A percentile compares a stretch with the other conserved stretches of the same genome.
Conservation (phyloP, 331 rosid species). For the Malus hybrid region DNA sequence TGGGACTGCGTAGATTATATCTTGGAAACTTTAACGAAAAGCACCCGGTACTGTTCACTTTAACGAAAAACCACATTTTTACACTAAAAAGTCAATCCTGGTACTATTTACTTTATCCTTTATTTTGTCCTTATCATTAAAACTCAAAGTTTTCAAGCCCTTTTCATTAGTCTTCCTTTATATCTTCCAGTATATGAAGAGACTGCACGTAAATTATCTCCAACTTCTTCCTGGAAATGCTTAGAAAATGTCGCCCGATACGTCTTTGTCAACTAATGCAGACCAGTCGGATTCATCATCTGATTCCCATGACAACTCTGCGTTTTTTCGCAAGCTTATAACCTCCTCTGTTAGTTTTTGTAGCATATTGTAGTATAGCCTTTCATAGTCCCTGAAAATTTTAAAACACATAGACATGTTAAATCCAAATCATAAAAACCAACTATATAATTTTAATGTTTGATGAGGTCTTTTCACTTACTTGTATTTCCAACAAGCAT, state of each 20-base stretch:
- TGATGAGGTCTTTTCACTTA: background rate
- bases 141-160: too few relatives aligned
- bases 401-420: background rate
- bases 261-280: slow-evolving; percentile 13
- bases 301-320: slow-evolving; percentile 2
- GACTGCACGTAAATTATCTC: background rate
- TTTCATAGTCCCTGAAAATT: slow-evolving; percentile 22
- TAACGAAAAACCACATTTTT: too few relatives aligned
- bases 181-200: slow-evolving; percentile 3
- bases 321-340: background rate
- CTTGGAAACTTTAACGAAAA: too few relatives aligned
- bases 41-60: too few relatives aligned
- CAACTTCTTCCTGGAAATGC: background rate
- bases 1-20: slow-evolving; percentile 17
- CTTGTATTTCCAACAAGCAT: slow-evolving; percentile 13
- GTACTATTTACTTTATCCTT: too few relatives aligned
- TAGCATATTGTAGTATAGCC: slow-evolving; percentile 16
- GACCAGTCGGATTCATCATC: slow-evolving; percentile 17
- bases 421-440: background rate
- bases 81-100: too few relatives aligned
- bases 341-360: slow-evolving; percentile 10
- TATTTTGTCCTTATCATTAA: too few relatives aligned
- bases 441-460: background rate
- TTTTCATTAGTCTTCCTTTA: too few relatives aligned
- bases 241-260: background rate